Evolutionary conservation across 176 grass and related monocot genomes (phyloP).

Genomic region (Avena atlantica): DNA sequence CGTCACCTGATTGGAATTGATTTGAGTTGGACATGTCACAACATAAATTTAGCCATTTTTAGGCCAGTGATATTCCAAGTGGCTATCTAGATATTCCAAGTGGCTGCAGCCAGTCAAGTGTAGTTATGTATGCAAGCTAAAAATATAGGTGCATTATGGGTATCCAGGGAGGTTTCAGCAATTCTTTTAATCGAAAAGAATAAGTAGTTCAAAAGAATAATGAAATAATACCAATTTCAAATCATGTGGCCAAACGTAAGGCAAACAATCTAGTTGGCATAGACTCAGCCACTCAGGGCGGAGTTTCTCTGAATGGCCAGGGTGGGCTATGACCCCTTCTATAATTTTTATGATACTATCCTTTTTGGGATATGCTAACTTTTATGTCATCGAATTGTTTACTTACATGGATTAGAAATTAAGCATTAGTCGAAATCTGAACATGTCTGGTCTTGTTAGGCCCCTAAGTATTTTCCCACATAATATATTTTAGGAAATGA

Average conservation of each 20-base stretch:
- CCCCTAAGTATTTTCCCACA: too few species aligned
- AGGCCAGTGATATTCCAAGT: conserved; percentile 4
- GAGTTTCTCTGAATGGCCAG: background rate
- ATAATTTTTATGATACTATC: background rate
- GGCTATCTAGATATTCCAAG: conserved; percentile 9
- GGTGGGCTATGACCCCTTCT: background rate
- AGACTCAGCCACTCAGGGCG: background rate
- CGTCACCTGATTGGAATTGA: conserved; percentile 15
- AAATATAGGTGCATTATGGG: conserved; percentile 19
- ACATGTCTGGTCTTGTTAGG: too few species aligned
- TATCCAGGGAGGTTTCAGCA: background rate
- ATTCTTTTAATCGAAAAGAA: background rate
- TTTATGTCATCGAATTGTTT: too few species aligned
- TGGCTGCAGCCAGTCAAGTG: conserved; percentile 8
- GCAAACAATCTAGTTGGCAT: background rate
- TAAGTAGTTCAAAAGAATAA: background rate
- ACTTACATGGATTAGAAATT: too few species aligned
- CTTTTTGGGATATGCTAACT: too few species aligned
- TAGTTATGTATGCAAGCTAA: background rate
- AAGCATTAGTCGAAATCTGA: too few species aligned
- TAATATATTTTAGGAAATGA: too few species aligned
- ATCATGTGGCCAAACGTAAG: background rate
- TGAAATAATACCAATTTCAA: background rate
- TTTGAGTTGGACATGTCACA: background rate
- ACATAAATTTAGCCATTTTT: background rate